These are phyloP conservation scores for Imleria badia DNA, from an alignment of 768 basidiomycete genomes.

Conservation along the genomic window DNA sequence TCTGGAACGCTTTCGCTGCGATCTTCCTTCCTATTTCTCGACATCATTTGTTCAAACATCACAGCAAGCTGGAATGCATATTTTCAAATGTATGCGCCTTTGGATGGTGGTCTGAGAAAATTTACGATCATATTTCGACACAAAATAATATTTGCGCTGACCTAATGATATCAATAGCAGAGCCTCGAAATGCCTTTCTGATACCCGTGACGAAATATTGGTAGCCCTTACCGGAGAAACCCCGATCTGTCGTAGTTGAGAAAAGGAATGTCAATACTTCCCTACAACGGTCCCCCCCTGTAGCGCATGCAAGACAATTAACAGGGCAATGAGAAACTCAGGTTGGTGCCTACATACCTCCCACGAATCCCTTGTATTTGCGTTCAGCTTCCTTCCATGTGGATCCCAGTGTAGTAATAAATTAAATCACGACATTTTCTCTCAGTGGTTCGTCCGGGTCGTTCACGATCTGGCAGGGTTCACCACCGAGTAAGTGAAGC, in stretches of 20 bases:
- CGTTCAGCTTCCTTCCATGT: constrained; percentile 10
- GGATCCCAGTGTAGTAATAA: constrained; percentile 1
- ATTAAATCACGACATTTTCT: constrained; percentile 23
- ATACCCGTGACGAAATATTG: constrained; percentile 19
- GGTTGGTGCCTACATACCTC: constrained; percentile 21
- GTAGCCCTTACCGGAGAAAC: constrained; percentile 22
- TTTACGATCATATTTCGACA: neutral
- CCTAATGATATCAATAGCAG: constrained; percentile 7
- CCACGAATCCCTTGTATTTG: constrained; percentile 20
- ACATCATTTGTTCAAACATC: constrained; percentile 17
- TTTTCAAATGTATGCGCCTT: constrained; percentile 19
- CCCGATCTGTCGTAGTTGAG: constrained; percentile 16
- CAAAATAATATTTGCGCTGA: constrained; percentile 12
- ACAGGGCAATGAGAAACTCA: neutral
- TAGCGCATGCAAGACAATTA: neutral
- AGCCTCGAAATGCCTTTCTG: neutral
- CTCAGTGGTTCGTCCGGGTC: constrained; percentile 6
- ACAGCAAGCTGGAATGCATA: neutral
- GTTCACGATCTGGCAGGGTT: constrained; percentile 24
- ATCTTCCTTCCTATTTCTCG: neutral
- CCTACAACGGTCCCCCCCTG: constrained; percentile 16
- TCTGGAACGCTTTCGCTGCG: neutral
- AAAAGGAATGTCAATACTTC: constrained; percentile 21
- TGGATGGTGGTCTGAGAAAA: constrained; percentile 17
- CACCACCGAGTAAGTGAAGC: neutral